phyloP scores from a whole-genome alignment of 352 stramenopile genomes.

The Phytophthora colocasiae region DNA sequence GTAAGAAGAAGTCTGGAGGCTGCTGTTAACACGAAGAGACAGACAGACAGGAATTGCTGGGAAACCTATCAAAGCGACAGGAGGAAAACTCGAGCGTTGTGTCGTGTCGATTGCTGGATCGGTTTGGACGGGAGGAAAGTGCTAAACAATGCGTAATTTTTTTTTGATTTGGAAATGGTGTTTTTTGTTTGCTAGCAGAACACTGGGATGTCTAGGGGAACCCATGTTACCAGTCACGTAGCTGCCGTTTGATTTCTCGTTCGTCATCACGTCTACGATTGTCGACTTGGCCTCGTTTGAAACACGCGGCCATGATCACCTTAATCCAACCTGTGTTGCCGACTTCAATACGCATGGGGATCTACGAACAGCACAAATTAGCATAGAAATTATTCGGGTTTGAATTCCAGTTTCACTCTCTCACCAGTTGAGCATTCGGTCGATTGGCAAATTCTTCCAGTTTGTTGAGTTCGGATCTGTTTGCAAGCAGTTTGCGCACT shows the following conservation, averaged over 20 bases:
- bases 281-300: conserved; percentile 71
- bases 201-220: background rate
- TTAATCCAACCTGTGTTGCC: conserved; percentile 88
- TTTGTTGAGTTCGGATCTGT: conserved; percentile 82
- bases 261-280: conserved; percentile 79
- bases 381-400: too few species aligned
- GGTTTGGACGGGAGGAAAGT: conserved; percentile 23
- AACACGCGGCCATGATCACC: conserved; percentile 77
- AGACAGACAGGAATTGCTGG: conserved; percentile 14
- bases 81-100: conserved; percentile 17
- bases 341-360: conserved; percentile 77
- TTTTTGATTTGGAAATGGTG: conserved; percentile 39
- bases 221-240: conserved; percentile 66
- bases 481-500: conserved; percentile 78
- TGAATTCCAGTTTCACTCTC: background rate
- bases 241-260: conserved; percentile 75
- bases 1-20: conserved; percentile 85
- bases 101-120: conserved; percentile 4
- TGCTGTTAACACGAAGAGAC: conserved; percentile 63
- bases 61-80: conserved; percentile 8
- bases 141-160: conserved; percentile 42
- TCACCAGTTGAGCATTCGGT: conserved; percentile 76
- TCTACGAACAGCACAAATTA: conserved; percentile 37
- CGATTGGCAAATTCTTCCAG: conserved; percentile 69
- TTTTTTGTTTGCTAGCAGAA: conserved; percentile 4